Conservation (phyloP, 208 protist species). For the Leishmania major region DNA sequence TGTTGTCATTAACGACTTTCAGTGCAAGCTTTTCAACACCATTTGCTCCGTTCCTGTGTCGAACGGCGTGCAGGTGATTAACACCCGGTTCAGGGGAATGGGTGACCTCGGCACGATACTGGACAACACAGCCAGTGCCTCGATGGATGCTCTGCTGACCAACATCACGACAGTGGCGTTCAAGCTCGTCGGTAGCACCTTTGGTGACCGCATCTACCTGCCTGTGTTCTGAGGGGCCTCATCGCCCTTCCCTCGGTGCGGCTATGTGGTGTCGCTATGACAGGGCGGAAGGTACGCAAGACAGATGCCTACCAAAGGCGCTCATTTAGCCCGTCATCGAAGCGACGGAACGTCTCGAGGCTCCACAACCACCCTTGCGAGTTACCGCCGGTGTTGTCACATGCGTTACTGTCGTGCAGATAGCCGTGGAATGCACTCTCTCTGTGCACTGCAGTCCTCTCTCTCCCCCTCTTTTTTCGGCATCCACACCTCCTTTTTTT, state of each 20-base stretch:
- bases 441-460: neutral
- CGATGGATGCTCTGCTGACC: conserved; percentile 9
- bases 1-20: conserved; percentile 23
- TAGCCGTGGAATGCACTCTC: neutral
- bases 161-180: conserved; percentile 14
- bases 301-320: neutral
- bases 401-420: neutral
- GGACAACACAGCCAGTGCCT: conserved; percentile 16
- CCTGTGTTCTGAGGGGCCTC: conserved; percentile 7
- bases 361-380: neutral
- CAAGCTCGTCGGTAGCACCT: conserved; percentile 17
- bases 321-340: neutral
- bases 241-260: neutral
- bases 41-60: conserved; percentile 24
- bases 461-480: neutral
- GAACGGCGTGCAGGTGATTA: conserved; percentile 20
- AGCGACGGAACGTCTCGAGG: too few species aligned
- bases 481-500: neutral
- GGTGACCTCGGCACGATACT: conserved; percentile 18
- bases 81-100: conserved; percentile 17
- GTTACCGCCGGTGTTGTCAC: neutral
- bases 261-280: neutral
- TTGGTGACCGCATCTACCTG: conserved; percentile 16
- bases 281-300: neutral
- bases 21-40: conserved; percentile 18